phyloP scores from a whole-genome alignment of 257 asterid species.

The Solanum neorickii region DNA sequence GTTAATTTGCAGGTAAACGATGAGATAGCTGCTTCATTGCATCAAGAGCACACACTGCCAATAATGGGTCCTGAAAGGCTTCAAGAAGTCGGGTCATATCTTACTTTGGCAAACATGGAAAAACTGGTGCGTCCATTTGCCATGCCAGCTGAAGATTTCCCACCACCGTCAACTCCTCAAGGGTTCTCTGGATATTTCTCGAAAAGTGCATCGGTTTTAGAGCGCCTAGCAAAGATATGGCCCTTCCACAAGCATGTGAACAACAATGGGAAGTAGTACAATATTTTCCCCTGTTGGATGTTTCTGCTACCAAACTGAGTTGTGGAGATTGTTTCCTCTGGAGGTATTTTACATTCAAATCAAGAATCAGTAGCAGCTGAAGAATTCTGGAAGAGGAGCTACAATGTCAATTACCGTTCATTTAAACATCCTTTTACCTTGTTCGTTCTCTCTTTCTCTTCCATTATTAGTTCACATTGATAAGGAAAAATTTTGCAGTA shows the following conservation, averaged over 20 bases:
- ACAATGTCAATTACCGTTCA: not conserved
- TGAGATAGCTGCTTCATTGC: constrained; percentile 54
- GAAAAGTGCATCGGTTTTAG: constrained; percentile 73
- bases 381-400: not conserved
- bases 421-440: not conserved
- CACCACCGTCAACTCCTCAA: constrained; percentile 79
- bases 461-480: not conserved
- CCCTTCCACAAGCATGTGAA: constrained; percentile 66
- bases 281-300: not conserved
- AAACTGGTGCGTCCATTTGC: constrained; percentile 70
- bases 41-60: constrained; percentile 81
- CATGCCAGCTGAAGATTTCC: constrained; percentile 94
- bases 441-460: no score
- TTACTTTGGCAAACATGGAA: constrained; percentile 74
- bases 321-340: not conserved
- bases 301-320: not conserved
- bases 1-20: constrained; percentile 43
- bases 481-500: not conserved
- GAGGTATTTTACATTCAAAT: not conserved
- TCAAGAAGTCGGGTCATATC: constrained; percentile 67
- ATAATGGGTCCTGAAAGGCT: constrained; percentile 92
- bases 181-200: constrained; percentile 90
- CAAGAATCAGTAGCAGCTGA: not conserved
- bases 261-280: constrained; percentile 30
- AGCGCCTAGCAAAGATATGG: constrained; percentile 86